These are phyloP conservation scores for Panicum hallii DNA, from an alignment of 202 grass and related monocot species.

Conservation along the genomic window DNA sequence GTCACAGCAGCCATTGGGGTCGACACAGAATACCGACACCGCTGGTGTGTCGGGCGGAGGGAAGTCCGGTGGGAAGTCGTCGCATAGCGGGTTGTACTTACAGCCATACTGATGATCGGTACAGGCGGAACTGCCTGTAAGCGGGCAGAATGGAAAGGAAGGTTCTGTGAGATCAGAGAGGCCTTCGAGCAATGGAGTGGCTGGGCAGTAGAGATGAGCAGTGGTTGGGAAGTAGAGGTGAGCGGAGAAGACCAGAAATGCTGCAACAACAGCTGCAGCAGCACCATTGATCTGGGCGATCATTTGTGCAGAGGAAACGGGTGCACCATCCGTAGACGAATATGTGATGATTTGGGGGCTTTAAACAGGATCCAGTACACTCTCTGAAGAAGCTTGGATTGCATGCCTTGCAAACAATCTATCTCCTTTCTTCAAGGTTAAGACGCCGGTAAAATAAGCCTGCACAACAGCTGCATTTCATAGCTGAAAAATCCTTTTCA, in stretches of 20 bases:
- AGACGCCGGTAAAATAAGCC: conserved; percentile 26
- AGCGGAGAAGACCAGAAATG: conserved; percentile 52
- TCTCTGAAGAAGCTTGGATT: conserved; percentile 58
- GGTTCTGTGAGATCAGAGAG: conserved; percentile 38
- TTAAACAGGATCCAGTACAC: conserved; percentile 51
- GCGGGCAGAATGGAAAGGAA: neutral
- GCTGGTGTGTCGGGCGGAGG: conserved; percentile 52
- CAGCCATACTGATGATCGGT: conserved; percentile 9
- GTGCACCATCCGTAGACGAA: conserved; percentile 12
- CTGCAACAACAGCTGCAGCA: conserved; percentile 4
- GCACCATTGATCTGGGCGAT: conserved; percentile 32
- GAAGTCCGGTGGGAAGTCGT: conserved; percentile 72
- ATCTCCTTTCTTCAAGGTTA: conserved; percentile 70
- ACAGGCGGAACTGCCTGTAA: neutral
- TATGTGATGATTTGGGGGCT: neutral
- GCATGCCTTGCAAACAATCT: conserved; percentile 78
- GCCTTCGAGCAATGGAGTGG: conserved; percentile 20
- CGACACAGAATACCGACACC: conserved; percentile 68
- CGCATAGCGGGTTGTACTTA: conserved; percentile 55
- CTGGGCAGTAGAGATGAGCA: conserved; percentile 30
- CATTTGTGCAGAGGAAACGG: conserved; percentile 30
- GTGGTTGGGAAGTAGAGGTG: conserved; percentile 37
- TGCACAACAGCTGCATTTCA: conserved; percentile 34
- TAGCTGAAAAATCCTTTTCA: conserved; percentile 8
- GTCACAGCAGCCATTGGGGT: conserved; percentile 78